Base-by-base conservation (phyloP, 2,329 filamentous ascomycete genomes). In the Aureobasidium melanogenum region DNA sequence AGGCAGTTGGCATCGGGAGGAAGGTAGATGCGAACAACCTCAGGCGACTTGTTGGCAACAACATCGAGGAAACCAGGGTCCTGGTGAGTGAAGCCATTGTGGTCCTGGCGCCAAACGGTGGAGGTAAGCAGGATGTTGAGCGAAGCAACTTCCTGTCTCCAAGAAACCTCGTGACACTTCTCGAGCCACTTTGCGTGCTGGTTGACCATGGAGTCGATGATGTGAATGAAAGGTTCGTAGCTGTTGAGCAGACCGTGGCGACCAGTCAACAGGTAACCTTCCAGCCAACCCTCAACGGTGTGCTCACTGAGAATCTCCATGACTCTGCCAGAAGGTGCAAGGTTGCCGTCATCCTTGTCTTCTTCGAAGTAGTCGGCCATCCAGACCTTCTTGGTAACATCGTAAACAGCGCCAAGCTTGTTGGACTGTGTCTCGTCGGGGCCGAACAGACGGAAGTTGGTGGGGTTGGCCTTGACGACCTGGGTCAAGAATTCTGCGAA, bases 231-330 rank as follows among this genome's bases (percentile, higher is more conserved):
- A 0, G 88, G 87, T 72, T 92, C 88, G 75, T 92, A 92, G 70
- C 85, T 88, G 80, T 91, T 91, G 63, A 92, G 81, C 63, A 92
- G 71, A 14, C 88, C 88, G 66, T 91, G 88, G 5, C 88, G 82
- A 30, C 88, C 88, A 60, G 84, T 89, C 2, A 92, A 79, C 44
- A 89, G 75, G 70, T 91, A 92, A 3, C 88, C 88, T 76, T 92
- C 88, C 17, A 92, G 79, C 88, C 88, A 92, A 28, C 87, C 88
- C 72, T 92, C 88, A 63, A 83, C 84, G 17, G 87, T 91, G 70
- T 92, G 88, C 73, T 92, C 88, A 19, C 85, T 88, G n/a, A 92
- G 81, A 71, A 91, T 91, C 72, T 92, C 88, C 87, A 92, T 91
- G 38, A 91, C 88, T 30, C 88, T 82, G 17, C 88, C 88, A 15